Conservation (phyloP, 345 rosid species). For the Streptanthus diversifolius region DNA sequence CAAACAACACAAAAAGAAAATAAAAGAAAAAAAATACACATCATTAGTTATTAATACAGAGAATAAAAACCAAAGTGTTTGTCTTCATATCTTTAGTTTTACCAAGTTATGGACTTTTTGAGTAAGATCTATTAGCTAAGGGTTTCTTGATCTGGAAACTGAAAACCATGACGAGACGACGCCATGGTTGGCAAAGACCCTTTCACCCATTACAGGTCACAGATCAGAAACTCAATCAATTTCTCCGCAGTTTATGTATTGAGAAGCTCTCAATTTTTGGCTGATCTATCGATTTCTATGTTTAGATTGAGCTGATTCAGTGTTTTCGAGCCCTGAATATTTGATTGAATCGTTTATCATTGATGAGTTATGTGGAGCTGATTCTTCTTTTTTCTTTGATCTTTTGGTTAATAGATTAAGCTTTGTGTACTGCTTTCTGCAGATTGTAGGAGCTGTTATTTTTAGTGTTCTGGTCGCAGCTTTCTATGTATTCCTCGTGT, state of each 20-base stretch:
- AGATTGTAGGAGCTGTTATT: constrained; percentile 80
- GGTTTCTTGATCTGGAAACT: neutral
- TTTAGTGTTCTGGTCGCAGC: constrained; percentile 60
- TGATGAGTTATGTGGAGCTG: too few relatives aligned
- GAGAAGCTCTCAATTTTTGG: neutral
- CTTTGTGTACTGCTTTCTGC: constrained; percentile 31
- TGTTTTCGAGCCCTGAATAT: too few relatives aligned
- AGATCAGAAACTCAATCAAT: neutral
- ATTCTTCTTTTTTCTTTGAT: neutral
- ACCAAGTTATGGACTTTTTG: constrained; percentile 17
- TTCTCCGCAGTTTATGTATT: neutral
- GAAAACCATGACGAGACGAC: constrained; percentile 51
- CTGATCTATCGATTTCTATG: neutral
- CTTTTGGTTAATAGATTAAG: too few relatives aligned
- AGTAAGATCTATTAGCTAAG: neutral
- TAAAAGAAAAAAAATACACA: neutral
- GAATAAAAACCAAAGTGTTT: neutral
- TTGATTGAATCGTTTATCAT: too few relatives aligned
- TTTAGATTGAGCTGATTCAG: constrained; percentile 7
- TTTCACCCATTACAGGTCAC: constrained; percentile 80
- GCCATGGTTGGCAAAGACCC: constrained; percentile 98
- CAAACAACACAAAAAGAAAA: neutral
- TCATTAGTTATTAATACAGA: neutral
- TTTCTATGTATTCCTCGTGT: constrained; percentile 78
- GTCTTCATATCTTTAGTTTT: neutral